These are phyloP conservation scores for Petunia axillaris DNA, from an alignment of 257 asterid genomes.

Conservation along the genomic window DNA sequence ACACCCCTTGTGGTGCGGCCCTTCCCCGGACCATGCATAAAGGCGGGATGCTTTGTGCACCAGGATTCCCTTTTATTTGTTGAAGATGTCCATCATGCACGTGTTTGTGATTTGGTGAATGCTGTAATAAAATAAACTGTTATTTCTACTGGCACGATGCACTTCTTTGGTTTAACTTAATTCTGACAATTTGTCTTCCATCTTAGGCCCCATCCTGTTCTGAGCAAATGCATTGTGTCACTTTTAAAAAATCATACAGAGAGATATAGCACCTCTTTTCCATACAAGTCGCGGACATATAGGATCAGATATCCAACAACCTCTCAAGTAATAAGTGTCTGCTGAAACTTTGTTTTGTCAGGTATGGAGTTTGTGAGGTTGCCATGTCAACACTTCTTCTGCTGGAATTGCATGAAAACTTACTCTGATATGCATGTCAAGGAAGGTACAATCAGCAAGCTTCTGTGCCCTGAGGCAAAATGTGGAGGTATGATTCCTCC, in stretches of 20 bases:
- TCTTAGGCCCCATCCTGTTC: background rate
- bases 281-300: background rate
- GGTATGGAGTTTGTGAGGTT: conserved; percentile 80
- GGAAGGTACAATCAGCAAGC: conserved; percentile 80
- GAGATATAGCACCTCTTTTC: background rate
- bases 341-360: conserved; percentile 33
- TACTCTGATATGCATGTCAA: conserved; percentile 65
- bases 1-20: too few relatives aligned
- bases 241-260: background rate
- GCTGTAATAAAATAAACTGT: too few relatives aligned
- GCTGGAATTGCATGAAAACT: conserved; percentile 76
- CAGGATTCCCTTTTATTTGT: too few relatives aligned
- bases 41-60: too few relatives aligned
- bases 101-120: too few relatives aligned
- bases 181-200: background rate
- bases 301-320: background rate
- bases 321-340: background rate
- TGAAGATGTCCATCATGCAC: too few relatives aligned
- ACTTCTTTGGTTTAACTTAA: background rate
- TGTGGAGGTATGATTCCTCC: conserved; percentile 92
- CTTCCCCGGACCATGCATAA: too few relatives aligned
- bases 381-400: conserved; percentile 86
- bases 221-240: background rate
- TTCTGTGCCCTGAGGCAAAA: conserved; percentile 76
- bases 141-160: too few relatives aligned